phyloP scores from a whole-genome alignment of 2,329 filamentous ascomycete genomes.

The Paraconiothyrium sp. region DNA sequence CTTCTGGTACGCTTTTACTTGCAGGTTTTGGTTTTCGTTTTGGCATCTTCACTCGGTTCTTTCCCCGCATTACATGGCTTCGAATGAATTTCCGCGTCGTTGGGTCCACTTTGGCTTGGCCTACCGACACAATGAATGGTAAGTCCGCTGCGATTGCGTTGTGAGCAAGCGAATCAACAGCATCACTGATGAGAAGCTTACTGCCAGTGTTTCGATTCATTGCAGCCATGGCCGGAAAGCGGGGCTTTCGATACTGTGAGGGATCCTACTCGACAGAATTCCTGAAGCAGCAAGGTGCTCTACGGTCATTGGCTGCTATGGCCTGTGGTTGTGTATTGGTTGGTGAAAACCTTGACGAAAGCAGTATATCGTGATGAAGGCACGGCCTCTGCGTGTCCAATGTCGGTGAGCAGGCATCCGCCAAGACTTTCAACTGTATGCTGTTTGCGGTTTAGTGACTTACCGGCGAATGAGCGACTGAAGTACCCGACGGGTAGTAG shows the following conservation, averaged over 20 bases:
- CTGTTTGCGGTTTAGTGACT: not conserved
- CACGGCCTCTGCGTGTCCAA: not conserved
- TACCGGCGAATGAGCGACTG: not conserved
- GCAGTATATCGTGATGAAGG: not conserved
- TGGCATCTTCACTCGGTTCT: not conserved
- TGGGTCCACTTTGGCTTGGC: not conserved
- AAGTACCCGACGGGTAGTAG: not conserved
- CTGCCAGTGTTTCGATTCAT: not conserved
- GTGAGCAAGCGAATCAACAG: not conserved
- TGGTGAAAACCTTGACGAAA: not conserved
- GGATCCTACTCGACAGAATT: not conserved
- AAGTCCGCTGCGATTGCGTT: not conserved
- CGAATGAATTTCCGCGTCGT: slow-evolving; percentile 1
- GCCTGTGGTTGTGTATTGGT: not conserved
- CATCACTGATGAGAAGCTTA: not conserved
- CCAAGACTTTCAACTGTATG: not conserved
- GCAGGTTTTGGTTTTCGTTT: too few relatives aligned
- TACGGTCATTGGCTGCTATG: not conserved
- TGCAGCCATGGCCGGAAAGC: not conserved
- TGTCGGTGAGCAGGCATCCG: not conserved
- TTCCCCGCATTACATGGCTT: slow-evolving; percentile 10
- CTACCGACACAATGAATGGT: slow-evolving; percentile 8
- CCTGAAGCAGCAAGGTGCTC: not conserved
- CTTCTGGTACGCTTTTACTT: not conserved
- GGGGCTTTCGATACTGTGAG: not conserved